Evolutionary conservation across 2,329 filamentous ascomycete species (phyloP).

Genomic region (Pyrenophora teres): DNA sequence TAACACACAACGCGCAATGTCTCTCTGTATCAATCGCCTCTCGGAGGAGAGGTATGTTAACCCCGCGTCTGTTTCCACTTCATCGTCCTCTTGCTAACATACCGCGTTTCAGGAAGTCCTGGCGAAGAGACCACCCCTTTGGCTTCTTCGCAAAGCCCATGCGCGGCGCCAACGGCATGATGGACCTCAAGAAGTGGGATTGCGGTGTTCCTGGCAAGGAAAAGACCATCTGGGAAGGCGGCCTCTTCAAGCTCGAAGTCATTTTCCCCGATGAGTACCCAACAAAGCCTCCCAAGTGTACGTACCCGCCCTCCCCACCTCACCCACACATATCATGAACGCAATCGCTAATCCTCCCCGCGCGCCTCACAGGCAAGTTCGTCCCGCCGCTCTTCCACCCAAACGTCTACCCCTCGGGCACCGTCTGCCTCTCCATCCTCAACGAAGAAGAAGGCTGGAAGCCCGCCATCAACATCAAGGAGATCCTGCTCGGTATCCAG

Average conservation of each 20-base stretch:
- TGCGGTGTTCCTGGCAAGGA: slow-evolving; percentile 95
- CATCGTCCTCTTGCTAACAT: neutral
- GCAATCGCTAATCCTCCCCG: too few relatives aligned
- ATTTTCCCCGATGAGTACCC: slow-evolving; percentile 97
- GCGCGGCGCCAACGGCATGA: slow-evolving; percentile 75
- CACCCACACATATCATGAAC: too few relatives aligned
- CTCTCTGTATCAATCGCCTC: slow-evolving; percentile 79
- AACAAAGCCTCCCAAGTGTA: slow-evolving; percentile 98
- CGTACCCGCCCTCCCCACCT: slow-evolving; percentile 41
- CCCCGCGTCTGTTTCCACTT: neutral
- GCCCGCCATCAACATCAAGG: slow-evolving; percentile 96
- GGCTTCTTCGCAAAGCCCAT: slow-evolving; percentile 93
- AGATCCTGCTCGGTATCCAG: slow-evolving; percentile 94
- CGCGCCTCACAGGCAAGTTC: slow-evolving; percentile 78
- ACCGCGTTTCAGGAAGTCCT: slow-evolving; percentile 74
- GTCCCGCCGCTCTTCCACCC: slow-evolving; percentile 94
- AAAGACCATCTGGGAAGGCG: slow-evolving; percentile 98
- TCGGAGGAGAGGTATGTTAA: slow-evolving; percentile 44
- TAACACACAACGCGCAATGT: slow-evolving; percentile 60
- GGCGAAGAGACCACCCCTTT: slow-evolving; percentile 95
- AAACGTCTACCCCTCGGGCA: slow-evolving; percentile 97
- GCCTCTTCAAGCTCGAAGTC: slow-evolving; percentile 91
- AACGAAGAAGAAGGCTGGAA: slow-evolving; percentile 99
- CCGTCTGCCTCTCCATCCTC: slow-evolving; percentile 93
- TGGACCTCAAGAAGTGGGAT: slow-evolving; percentile 96